Base-by-base conservation (phyloP, 1,284 basidiomycete species). In the Malassezia slooffiae region DNA sequence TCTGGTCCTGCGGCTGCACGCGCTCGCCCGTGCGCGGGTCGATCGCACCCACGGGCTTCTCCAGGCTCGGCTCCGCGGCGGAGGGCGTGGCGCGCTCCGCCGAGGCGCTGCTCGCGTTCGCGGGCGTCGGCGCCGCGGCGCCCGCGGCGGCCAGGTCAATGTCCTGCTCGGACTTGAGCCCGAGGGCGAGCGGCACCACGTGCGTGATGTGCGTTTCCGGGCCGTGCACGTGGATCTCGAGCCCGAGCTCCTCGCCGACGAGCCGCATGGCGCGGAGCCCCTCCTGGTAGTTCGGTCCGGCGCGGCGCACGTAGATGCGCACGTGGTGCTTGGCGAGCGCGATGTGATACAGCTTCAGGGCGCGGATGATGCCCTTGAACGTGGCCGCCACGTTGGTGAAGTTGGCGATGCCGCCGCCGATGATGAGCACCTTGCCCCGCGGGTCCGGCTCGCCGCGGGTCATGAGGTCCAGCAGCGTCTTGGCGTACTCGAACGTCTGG, bases 371-470 rank as follows among this genome's bases (percentile, higher is more conserved):
- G 59, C 91, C 91, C 79, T 96, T 96, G 83, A 97, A 97, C 54
- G 91, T 97, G 13, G 91, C 83, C 30, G 91, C 91, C 60, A 97
- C 90, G 72, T 97, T 96, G 71, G 90, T 96, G 75, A 97, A 97
- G 81, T 97, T 97, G 75, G 91, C 91, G 58, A 96, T 95, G 75
- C 91, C 91, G 76, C 93, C 93, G 73, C 91, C 93, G 58, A 97
- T 95, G 78, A 97, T 95, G 72, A 97, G 84, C 69, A 97, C 80
- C 76, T 97, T 97, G 75, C 91, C 91, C 39, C 67, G 33, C 10
- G 56, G 45, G 57, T 65, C 58, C 50, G 60, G 56, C 29, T 59
- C 58, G 39, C 63, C 66, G 17, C 91, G 88, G 42, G 88, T 95
- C 74, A 97, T 89, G 55, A 97, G 76, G 73, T 96, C 90, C 62